Percentiles rank a stretch among this genome's conserved stretches.
Conservation (phyloP, 805 yeast species). For the Metschnikowia cerradonensis region DNA sequence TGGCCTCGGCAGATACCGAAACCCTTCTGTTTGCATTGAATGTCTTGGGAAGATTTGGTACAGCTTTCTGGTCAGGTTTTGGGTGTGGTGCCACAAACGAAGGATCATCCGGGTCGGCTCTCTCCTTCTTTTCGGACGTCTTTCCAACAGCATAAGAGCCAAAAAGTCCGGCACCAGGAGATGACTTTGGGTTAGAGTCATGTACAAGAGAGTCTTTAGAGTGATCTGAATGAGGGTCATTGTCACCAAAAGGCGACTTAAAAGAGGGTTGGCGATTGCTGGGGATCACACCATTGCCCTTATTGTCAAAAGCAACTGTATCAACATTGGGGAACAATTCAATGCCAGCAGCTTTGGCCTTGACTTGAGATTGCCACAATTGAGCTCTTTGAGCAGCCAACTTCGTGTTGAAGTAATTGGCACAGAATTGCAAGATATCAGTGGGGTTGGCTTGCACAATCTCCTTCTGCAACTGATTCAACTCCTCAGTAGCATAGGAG, state of each 20-base stretch:
- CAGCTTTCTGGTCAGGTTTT: constrained; percentile 18
- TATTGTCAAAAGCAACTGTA: constrained; percentile 29
- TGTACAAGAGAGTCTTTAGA: constrained; percentile 28
- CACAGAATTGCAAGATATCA: constrained; percentile 72
- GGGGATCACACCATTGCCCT: constrained; percentile 22
- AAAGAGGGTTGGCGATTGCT: constrained; percentile 43
- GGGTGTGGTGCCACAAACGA: constrained; percentile 13
- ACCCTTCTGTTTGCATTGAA: constrained; percentile 83
- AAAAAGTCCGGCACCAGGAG: constrained; percentile 20
- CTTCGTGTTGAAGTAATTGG: constrained; percentile 62
- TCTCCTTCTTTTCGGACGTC: constrained; percentile 15
- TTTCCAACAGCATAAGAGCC: constrained; percentile 10
- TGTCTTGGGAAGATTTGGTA: constrained; percentile 46
- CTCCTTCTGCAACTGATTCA: constrained; percentile 60
- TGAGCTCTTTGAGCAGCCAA: constrained; percentile 56
- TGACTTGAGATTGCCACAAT: constrained; percentile 47
- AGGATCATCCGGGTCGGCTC: constrained; percentile 28
- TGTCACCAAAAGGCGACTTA: constrained; percentile 59
- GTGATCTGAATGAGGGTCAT: constrained; percentile 56
- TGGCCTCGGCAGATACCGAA: constrained; percentile 85
- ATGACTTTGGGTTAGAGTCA: background rate
- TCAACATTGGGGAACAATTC: constrained; percentile 41
- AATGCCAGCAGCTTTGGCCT: constrained; percentile 49
- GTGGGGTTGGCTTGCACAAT: constrained; percentile 49
- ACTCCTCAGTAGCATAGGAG: constrained; percentile 42